Percentiles rank a stretch among this genome's conserved stretches.
Evolutionary conservation across 768 basidiomycete genomes (phyloP).

Genomic region (Amanita pseudoporphyria): DNA sequence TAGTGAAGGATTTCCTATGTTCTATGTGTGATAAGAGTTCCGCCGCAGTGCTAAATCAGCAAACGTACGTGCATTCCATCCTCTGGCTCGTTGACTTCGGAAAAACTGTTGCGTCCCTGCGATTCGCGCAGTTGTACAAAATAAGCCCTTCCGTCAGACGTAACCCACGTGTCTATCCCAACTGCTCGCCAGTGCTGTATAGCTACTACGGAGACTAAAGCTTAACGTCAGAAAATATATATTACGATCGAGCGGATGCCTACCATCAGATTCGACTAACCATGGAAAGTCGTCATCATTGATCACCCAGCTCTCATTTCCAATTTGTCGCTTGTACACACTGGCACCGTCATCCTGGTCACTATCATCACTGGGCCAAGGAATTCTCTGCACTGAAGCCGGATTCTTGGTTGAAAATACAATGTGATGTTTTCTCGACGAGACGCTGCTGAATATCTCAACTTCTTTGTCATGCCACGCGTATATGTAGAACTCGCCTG

Average conservation of each 20-base stretch:
- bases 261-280: conserved; percentile 69
- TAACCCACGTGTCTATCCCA: conserved; percentile 74
- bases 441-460: conserved; percentile 42
- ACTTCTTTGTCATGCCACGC: not conserved
- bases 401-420: conserved; percentile 69
- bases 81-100: conserved; percentile 12
- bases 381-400: conserved; percentile 72
- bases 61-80: conserved; percentile 10
- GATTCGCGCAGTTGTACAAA: conserved; percentile 56
- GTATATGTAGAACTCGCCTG: conserved; percentile 33
- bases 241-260: conserved; percentile 9
- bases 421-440: conserved; percentile 60
- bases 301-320: conserved; percentile 64
- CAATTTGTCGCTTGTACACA: conserved; percentile 22
- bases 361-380: conserved; percentile 59
- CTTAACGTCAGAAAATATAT: not conserved
- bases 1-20: not conserved
- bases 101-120: conserved; percentile 14
- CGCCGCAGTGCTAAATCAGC: not conserved
- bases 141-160: conserved; percentile 78
- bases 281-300: conserved; percentile 61
- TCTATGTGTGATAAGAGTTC: not conserved
- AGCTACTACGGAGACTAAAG: conserved; percentile 51
- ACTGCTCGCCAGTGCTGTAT: conserved; percentile 50
- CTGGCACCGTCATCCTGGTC: conserved; percentile 24